Conservation (phyloP, 805 yeast genomes). For the Kodamaea fukazawae region DNA sequence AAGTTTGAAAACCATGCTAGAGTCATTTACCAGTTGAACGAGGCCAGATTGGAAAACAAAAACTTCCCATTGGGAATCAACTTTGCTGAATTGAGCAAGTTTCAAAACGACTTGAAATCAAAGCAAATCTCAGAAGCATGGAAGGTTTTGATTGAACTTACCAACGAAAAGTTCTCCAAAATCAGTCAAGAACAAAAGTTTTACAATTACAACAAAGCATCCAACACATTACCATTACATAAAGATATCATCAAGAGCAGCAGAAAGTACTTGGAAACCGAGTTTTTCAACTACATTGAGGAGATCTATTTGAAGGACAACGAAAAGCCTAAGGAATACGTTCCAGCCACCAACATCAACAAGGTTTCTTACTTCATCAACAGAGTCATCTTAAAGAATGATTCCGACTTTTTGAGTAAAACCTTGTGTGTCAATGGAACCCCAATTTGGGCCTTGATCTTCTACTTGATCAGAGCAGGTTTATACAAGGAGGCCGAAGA, state of each 20-base stretch:
- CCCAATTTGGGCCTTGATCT: constrained; percentile 94
- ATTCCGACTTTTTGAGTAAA: constrained; percentile 20
- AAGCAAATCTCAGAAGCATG: constrained; percentile 74
- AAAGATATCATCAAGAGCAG: constrained; percentile 53
- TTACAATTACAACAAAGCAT: constrained; percentile 22
- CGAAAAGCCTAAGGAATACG: constrained; percentile 26
- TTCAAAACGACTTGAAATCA: constrained; percentile 59
- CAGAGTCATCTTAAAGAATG: constrained; percentile 33
- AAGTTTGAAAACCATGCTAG: constrained; percentile 76
- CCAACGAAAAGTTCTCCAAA: constrained; percentile 34
- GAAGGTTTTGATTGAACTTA: constrained; percentile 56
- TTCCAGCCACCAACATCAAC: constrained; percentile 65
- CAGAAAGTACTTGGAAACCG: constrained; percentile 63
- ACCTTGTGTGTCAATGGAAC: constrained; percentile 62
- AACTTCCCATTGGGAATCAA: constrained; percentile 58
- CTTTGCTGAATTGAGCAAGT: constrained; percentile 57
- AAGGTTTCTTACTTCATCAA: constrained; percentile 62
- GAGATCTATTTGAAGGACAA: constrained; percentile 60
- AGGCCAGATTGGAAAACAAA: constrained; percentile 53
- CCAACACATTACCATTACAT: constrained; percentile 23
- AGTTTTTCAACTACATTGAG: constrained; percentile 74
- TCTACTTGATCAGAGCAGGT: constrained; percentile 83
- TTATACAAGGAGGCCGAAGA: constrained; percentile 73
- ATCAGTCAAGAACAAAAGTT: constrained; percentile 36
- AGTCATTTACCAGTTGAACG: constrained; percentile 67